A percentile compares a stretch with the other conserved stretches of the same genome.
phyloP scores from a whole-genome alignment of 495 filamentous ascomycete genomes.

The Trypethelium eluteriae region DNA sequence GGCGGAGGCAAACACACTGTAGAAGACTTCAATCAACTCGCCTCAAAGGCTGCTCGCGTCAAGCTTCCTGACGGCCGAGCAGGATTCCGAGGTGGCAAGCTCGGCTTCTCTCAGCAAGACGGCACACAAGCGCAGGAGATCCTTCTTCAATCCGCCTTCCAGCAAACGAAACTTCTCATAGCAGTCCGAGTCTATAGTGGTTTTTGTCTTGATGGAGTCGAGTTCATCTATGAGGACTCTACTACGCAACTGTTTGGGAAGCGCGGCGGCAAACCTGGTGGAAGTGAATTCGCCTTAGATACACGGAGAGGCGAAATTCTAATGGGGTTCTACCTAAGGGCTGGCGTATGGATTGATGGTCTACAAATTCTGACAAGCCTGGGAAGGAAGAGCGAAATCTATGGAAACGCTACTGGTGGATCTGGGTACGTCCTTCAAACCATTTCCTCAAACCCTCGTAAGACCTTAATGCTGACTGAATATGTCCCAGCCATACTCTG shows the following conservation, averaged over 20 bases:
- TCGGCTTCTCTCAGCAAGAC: conserved; percentile 67
- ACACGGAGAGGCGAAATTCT: conserved; percentile 77
- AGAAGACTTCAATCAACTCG: conserved; percentile 58
- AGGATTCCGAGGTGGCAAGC: conserved; percentile 66
- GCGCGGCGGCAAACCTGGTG: conserved; percentile 63
- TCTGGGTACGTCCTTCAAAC: conserved; percentile 56
- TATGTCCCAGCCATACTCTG: conserved; percentile 61
- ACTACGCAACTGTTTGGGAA: conserved; percentile 87
- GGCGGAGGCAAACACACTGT: conserved; percentile 65
- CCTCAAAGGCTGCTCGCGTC: conserved; percentile 60
- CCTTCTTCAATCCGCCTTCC: conserved; percentile 61
- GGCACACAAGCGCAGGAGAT: conserved; percentile 66
- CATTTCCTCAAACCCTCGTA: conserved; percentile 20
- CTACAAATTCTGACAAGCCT: conserved; percentile 85
- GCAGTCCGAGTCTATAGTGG: conserved; percentile 74
- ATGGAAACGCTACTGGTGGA: conserved; percentile 74
- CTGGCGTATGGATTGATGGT: conserved; percentile 80
- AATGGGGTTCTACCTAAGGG: conserved; percentile 76
- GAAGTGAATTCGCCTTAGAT: conserved; percentile 74
- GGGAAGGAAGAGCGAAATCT: conserved; percentile 75
- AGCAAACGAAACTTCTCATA: conserved; percentile 65
- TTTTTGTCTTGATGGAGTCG: conserved; percentile 70
- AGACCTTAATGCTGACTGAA: conserved; percentile 18
- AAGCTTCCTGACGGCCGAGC: conserved; percentile 66
- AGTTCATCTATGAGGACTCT: conserved; percentile 87